Base-by-base conservation (phyloP, 148 eudicot genomes). In the Persicaria maculosa region DNA sequence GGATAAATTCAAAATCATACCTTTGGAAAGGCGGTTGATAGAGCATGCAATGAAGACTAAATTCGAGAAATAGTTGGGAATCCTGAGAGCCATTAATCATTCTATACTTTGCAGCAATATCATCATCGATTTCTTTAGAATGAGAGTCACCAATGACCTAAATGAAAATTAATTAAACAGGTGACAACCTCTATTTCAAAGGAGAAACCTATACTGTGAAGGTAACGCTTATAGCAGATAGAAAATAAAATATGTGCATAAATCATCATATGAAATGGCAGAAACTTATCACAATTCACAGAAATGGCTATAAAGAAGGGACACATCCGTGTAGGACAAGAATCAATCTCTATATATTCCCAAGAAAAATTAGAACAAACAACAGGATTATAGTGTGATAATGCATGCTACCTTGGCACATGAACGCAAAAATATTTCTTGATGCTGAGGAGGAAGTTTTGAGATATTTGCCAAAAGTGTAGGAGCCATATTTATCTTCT, bases 101-200 rank as follows among this genome's bases (percentile, higher is more conserved):
- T 65, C 77, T 85, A 79, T 88, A 94, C 62, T 86, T 86, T 55
- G 80, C 87, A 80, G 87, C 86, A 80, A 86, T 72, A 53, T 82
- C 85, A 64, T 91, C 96, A 20, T 80, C 88, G 73, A 91, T 77
- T 78, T 82, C 78, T 74, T 78, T 77, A 47, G 82, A 74, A 85
- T 94, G 90, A 78, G 87, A 88, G 45, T 94, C 98, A 36, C 98
- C 96, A 83, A 90, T 88, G 58, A 90, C 92, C 98, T 91, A 77
- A 79, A 83, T 77, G 55, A 73, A 84, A 69, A 64, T 68, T 71
- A 4, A n/a, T 50, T 52, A 65, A 69, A 44, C 45, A 10, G 40
- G 17, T 81, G 47, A 65, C 19, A 20, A 8, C 58, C 6, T 7
- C 20, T 17, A 6, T 17, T 15, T 59, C 25, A 9, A 9, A 59